Conservation (phyloP, 1,284 basidiomycete genomes). For the Boletellus deceptivus region DNA sequence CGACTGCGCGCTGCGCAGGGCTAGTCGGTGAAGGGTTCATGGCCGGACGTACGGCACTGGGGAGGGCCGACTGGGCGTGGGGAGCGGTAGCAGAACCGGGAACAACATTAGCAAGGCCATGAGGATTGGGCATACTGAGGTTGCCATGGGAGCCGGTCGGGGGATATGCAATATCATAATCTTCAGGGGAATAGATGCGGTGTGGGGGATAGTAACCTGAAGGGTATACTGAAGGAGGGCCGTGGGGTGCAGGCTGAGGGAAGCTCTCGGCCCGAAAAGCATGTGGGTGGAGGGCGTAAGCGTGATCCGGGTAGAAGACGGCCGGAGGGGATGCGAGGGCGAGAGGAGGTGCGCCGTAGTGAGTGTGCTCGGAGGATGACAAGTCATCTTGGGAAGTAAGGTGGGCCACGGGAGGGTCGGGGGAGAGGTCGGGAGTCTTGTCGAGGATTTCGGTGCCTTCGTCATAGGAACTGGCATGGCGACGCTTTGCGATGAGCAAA, state of each 20-base stretch:
- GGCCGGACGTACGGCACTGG: conserved; percentile 20
- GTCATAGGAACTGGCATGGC: conserved; percentile 17
- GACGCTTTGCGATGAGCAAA: conserved; percentile 28
- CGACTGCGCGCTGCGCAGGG: conserved; percentile 9
- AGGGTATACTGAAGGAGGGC: conserved; percentile 1
- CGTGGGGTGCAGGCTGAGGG: not conserved
- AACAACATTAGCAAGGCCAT: conserved; percentile 6
- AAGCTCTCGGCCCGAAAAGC: conserved; percentile 11
- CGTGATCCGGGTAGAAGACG: conserved; percentile 28
- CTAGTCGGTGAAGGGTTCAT: not conserved
- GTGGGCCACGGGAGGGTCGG: conserved; percentile 12
- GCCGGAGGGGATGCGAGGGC: conserved; percentile 12
- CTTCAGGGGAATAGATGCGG: conserved; percentile 19
- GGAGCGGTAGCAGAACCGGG: conserved; percentile 7
- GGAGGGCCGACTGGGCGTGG: conserved; percentile 4
- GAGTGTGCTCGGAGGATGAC: conserved; percentile 21
- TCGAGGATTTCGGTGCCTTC: conserved; percentile 34
- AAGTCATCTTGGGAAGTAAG: conserved; percentile 16
- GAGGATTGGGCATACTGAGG: conserved; percentile 17
- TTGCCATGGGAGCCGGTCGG: not conserved
- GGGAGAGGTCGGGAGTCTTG: conserved; percentile 14
- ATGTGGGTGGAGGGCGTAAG: conserved; percentile 17
- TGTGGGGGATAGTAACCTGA: conserved; percentile 16
- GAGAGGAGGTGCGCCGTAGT: conserved; percentile 24
- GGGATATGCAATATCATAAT: conserved; percentile 19